A percentile compares a stretch with the other conserved stretches of the same genome.
Conservation (phyloP, 768 basidiomycete genomes). For the Suillus ampliporus region DNA sequence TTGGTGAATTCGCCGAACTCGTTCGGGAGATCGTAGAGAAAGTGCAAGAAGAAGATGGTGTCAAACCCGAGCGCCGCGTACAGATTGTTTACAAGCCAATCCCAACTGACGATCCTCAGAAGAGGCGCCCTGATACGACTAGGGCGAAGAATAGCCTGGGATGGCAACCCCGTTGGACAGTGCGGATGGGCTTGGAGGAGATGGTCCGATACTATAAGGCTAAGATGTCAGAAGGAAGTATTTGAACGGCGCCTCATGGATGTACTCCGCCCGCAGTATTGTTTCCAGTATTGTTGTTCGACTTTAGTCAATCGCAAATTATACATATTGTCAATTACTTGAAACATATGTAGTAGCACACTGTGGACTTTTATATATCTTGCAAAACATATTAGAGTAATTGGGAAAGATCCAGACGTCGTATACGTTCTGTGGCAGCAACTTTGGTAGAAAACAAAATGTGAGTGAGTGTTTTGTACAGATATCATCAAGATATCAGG, state of each 20-base stretch:
- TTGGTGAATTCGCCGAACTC: conserved; percentile 90
- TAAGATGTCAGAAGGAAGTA: conserved; percentile 84
- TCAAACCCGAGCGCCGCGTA: conserved; percentile 53
- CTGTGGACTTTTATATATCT: conserved; percentile 14
- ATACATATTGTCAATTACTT: conserved; percentile 12
- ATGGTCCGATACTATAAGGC: conserved; percentile 94
- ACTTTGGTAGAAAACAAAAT: conserved; percentile 9
- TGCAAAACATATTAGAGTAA: conserved; percentile 2
- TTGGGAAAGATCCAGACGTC: conserved; percentile 3
- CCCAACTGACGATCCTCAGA: conserved; percentile 93
- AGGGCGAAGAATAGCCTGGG: conserved; percentile 81
- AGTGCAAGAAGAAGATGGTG: conserved; percentile 86
- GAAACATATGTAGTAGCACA: conserved; percentile 25
- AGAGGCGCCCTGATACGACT: conserved; percentile 90
- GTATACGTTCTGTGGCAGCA: background rate
- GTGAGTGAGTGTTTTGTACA: conserved; percentile 23
- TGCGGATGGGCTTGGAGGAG: conserved; percentile 92
- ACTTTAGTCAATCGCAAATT: background rate
- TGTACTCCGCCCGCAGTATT: background rate
- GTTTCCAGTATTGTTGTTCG: background rate
- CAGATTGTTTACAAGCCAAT: conserved; percentile 80
- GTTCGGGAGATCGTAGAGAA: conserved; percentile 93
- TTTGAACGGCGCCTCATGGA: conserved; percentile 44
- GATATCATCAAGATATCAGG: background rate
- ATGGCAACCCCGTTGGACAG: conserved; percentile 95